phyloP scores from a whole-genome alignment of 208 protist genomes.

The Trypanosoma theileri region DNA sequence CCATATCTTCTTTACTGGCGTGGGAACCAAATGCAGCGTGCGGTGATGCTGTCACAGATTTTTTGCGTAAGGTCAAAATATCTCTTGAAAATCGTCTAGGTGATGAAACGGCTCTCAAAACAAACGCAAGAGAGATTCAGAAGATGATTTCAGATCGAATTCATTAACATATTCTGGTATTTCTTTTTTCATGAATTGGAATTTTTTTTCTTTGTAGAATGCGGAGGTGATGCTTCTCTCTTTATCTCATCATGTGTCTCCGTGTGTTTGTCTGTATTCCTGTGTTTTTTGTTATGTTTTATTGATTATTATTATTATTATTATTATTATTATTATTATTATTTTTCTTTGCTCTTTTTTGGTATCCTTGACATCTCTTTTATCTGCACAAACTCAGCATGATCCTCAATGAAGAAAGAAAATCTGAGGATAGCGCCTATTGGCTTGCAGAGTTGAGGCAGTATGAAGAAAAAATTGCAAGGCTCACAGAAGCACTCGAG shows the following conservation, averaged over 20 bases:
- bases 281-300: not conserved
- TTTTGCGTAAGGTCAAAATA: slow-evolving; percentile 24
- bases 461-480: slow-evolving; percentile 13
- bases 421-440: not conserved
- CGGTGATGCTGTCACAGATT: slow-evolving; percentile 13
- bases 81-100: slow-evolving; percentile 16
- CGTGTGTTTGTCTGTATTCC: not conserved
- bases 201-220: not conserved
- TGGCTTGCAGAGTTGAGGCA: slow-evolving; percentile 15
- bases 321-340: not conserved
- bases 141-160: slow-evolving; percentile 17
- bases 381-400: not conserved
- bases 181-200: slow-evolving; percentile 2
- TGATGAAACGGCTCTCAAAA: not conserved
- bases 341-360: not conserved
- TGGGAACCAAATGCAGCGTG: slow-evolving; percentile 13
- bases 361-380: not conserved
- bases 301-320: too few species aligned
- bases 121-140: slow-evolving; percentile 1
- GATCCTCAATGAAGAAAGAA: not conserved
- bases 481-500: slow-evolving; percentile 8
- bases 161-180: slow-evolving; percentile 3
- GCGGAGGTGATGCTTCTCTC: not conserved
- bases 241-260: not conserved
- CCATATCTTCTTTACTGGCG: slow-evolving; percentile 22